These are phyloP conservation scores for Umbelopsis ramanniana DNA, from an alignment of 192 early-diverging fungal genomes.

Conservation along the genomic window DNA sequence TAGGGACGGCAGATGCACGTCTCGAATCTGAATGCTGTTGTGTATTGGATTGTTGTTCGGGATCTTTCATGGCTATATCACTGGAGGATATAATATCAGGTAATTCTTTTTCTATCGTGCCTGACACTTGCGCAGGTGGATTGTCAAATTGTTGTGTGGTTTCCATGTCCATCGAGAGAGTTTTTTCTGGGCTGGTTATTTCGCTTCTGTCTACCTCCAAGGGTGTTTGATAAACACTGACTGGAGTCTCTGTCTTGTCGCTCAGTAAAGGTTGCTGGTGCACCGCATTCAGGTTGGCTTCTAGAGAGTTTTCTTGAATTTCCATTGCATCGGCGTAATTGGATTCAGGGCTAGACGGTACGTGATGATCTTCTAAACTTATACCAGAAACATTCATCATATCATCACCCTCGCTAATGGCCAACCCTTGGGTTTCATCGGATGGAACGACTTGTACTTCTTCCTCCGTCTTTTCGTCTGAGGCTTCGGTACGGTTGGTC, in stretches of 20 bases:
- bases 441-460: not conserved
- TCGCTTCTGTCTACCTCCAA: not conserved
- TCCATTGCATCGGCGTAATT: constrained; percentile 6
- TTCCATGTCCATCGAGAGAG: not conserved
- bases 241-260: not conserved
- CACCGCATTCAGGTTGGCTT: not conserved
- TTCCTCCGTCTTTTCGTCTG: not conserved
- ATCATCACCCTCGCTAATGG: not conserved
- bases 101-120: not conserved
- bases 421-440: not conserved
- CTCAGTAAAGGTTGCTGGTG: not conserved
- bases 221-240: not conserved
- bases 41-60: not conserved
- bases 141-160: not conserved
- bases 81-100: constrained; percentile 21
- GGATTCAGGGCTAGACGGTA: not conserved
- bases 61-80: not conserved
- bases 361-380: not conserved
- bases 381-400: not conserved
- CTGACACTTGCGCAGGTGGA: not conserved
- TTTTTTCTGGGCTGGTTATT: not conserved
- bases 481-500: constrained; percentile 15
- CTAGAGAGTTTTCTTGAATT: not conserved
- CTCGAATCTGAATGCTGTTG: not conserved
- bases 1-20: not conserved